These are phyloP conservation scores for Wickerhamomyces sp. DNA, from an alignment of 1,139 yeast genomes.

Conservation along the genomic window DNA sequence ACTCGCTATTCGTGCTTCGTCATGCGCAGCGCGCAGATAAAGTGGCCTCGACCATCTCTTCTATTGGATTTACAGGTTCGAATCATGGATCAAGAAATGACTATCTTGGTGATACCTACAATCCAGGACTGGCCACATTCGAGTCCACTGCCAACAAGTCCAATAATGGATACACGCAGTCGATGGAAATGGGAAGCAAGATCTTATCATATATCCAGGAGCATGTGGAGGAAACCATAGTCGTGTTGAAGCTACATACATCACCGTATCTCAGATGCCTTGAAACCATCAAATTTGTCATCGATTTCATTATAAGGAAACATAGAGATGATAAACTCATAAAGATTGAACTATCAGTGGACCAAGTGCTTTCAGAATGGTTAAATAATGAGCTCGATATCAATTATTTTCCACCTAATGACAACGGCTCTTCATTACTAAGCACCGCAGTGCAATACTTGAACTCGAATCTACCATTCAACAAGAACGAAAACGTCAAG, in stretches of 20 bases:
- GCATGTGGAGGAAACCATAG: constrained; percentile 10
- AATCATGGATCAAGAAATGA: not conserved
- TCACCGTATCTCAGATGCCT: constrained; percentile 24
- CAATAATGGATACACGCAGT: constrained; percentile 22
- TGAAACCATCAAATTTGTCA: constrained; percentile 20
- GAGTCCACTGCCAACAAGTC: constrained; percentile 21
- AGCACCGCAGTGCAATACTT: constrained; percentile 30
- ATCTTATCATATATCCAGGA: constrained; percentile 16
- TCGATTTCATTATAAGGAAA: constrained; percentile 17
- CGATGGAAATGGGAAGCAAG: constrained; percentile 19
- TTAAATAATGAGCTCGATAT: constrained; percentile 31
- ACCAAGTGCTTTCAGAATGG: constrained; percentile 36
- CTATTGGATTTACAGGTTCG: constrained; percentile 16
- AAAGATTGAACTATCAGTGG: constrained; percentile 25
- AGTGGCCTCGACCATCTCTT: constrained; percentile 21
- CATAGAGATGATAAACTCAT: constrained; percentile 10
- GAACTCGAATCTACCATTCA: constrained; percentile 23
- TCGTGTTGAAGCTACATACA: constrained; percentile 20
- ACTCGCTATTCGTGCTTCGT: constrained; percentile 22
- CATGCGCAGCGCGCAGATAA: constrained; percentile 25
- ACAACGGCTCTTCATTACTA: constrained; percentile 33
- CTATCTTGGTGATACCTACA: constrained; percentile 14
- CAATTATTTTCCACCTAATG: constrained; percentile 34
- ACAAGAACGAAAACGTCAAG: constrained; percentile 14
- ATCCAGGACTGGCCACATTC: constrained; percentile 21